These are phyloP conservation scores for Diaporthe longicolla DNA, from an alignment of 2,329 filamentous ascomycete genomes.

Conservation along the genomic window DNA sequence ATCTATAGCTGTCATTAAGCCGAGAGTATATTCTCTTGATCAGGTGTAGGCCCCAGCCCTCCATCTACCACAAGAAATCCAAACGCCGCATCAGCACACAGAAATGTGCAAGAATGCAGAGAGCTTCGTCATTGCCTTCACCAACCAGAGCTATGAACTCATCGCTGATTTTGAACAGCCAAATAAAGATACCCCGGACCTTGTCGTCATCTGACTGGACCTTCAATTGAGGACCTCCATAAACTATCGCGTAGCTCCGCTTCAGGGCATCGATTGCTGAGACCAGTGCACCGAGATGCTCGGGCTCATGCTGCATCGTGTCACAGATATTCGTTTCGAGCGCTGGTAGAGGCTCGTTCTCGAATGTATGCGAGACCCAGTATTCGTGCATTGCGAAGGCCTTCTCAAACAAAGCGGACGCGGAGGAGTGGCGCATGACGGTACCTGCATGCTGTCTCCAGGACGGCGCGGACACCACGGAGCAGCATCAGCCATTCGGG, in stretches of 20 bases:
- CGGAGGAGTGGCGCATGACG: not conserved
- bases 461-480: conserved; percentile 2
- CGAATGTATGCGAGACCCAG: conserved; percentile 4
- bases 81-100: conserved; percentile 2
- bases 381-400: not conserved
- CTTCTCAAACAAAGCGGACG: conserved; percentile 1
- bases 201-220: not conserved
- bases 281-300: not conserved
- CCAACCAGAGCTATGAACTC: conserved; percentile 1
- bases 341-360: not conserved
- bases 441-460: not conserved
- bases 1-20: conserved; percentile 2
- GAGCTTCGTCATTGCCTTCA: not conserved
- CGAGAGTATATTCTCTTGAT: not conserved
- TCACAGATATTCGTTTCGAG: not conserved
- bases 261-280: conserved; percentile 2
- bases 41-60: not conserved
- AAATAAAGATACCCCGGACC: conserved; percentile 5
- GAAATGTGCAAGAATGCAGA: conserved; percentile 4
- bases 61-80: conserved; percentile 11
- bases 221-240: not conserved
- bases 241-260: conserved; percentile 1
- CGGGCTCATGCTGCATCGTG: not conserved
- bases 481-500: not conserved
- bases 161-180: not conserved